Conservation (phyloP, 768 basidiomycete species). For the Tricholoma sp. region DNA sequence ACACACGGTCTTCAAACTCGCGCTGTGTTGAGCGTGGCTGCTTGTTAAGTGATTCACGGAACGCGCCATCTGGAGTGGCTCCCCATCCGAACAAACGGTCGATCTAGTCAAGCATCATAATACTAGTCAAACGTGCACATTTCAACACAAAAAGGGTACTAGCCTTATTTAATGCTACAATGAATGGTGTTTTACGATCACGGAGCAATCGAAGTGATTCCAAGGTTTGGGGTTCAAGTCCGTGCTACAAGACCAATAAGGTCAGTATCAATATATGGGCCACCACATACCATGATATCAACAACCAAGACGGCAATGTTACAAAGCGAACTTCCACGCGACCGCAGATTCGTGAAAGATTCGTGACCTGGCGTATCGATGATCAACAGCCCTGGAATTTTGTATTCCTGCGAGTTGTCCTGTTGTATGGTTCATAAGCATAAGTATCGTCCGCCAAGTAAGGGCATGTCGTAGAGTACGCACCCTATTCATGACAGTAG, state of each 20-base stretch:
- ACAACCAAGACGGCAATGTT: conserved; percentile 99
- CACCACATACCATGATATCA: conserved; percentile 78
- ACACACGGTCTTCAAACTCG: conserved; percentile 86
- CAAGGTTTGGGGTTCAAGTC: conserved; percentile 95
- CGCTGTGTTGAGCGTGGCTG: conserved; percentile 76
- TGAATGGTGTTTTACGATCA: conserved; percentile 96
- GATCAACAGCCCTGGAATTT: conserved; percentile 91
- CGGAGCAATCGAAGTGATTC: conserved; percentile 90
- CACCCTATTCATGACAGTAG: conserved; percentile 86
- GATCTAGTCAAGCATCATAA: conserved; percentile 48
- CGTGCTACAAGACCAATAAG: conserved; percentile 56
- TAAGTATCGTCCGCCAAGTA: background rate
- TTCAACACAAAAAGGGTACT: conserved; percentile 5
- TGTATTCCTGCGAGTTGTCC: conserved; percentile 86
- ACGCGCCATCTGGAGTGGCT: conserved; percentile 85
- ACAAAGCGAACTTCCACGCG: conserved; percentile 93
- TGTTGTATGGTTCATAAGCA: conserved; percentile 20
- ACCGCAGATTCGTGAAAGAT: conserved; percentile 95
- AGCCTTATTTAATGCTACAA: conserved; percentile 97
- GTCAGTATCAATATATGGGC: background rate
- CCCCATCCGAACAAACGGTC: conserved; percentile 98
- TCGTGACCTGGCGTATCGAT: conserved; percentile 99
- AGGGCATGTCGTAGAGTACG: conserved; percentile 1
- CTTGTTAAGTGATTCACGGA: conserved; percentile 84
- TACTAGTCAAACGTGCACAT: conserved; percentile 1